Percentiles rank a stretch among this genome's conserved stretches.
These are phyloP conservation scores for Pseudopediastrum boryanum DNA, from an alignment of 139 green algal genomes.

Conservation along the genomic window DNA sequence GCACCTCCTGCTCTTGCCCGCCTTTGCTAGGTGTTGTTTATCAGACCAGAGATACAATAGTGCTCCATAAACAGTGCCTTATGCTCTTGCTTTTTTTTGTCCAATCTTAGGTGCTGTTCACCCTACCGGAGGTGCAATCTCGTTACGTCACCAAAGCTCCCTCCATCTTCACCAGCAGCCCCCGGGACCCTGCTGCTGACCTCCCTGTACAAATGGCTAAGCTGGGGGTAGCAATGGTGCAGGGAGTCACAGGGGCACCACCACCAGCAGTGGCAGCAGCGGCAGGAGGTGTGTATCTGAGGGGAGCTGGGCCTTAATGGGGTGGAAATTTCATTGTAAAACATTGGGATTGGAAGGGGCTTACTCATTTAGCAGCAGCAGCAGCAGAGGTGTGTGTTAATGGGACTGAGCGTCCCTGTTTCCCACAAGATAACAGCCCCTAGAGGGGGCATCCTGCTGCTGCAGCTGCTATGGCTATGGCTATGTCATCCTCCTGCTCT, in stretches of 20 bases:
- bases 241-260: constrained; percentile 55
- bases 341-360: no score
- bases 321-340: no score
- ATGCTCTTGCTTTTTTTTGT: background rate
- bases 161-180: constrained; percentile 61
- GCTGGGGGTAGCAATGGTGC: constrained; percentile 68
- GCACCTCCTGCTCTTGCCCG: no score
- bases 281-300: constrained; percentile 27
- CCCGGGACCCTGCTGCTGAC: constrained; percentile 65
- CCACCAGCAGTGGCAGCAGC: background rate
- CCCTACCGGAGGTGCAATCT: constrained; percentile 69
- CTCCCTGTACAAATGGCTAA: constrained; percentile 84
- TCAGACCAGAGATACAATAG: no score
- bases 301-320: no score
- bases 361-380: background rate
- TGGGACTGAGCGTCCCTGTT: no score
- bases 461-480: no score
- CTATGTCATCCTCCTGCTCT: no score
- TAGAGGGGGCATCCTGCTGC: no score
- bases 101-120: constrained; percentile 71
- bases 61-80: no score
- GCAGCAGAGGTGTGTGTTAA: background rate
- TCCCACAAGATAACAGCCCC: no score
- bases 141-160: constrained; percentile 61
- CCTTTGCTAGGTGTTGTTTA: no score